These are phyloP conservation scores for Pythium oligandrum DNA, from an alignment of 352 stramenopile species.

Conservation along the genomic window DNA sequence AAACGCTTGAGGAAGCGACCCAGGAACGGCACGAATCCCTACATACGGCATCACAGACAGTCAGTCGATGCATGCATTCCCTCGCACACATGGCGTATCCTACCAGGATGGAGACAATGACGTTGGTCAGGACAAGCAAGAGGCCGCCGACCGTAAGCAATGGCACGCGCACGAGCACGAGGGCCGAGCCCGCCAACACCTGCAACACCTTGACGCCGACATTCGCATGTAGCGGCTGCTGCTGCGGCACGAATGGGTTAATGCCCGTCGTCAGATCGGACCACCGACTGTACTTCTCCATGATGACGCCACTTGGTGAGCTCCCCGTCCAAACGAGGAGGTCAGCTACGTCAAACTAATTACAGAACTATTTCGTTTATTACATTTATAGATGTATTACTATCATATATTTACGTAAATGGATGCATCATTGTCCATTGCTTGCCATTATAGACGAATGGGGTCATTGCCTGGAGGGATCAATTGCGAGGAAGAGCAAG, in stretches of 20 bases:
- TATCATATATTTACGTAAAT: too few relatives aligned
- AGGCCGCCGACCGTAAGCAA: conserved; percentile 37
- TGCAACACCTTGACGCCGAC: conserved; percentile 37
- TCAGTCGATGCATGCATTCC: not conserved
- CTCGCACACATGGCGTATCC: not conserved
- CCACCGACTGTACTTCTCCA: conserved; percentile 88
- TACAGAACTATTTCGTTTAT: too few relatives aligned
- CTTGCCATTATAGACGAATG: too few relatives aligned
- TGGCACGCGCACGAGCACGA: conserved; percentile 48
- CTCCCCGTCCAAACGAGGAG: not conserved
- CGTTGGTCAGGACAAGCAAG: conserved; percentile 40
- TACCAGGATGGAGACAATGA: conserved; percentile 49
- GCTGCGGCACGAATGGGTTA: conserved; percentile 83
- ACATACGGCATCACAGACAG: not conserved
- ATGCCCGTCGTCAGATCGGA: conserved; percentile 81
- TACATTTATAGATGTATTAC: too few relatives aligned
- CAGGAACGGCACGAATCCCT: conserved; percentile 57
- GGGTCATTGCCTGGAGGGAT: too few relatives aligned
- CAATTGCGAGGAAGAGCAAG: too few relatives aligned
- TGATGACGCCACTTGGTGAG: conserved; percentile 10
- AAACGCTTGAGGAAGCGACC: conserved; percentile 63
- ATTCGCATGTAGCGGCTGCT: conserved; percentile 44
- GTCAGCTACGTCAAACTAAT: not conserved
- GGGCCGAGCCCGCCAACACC: conserved; percentile 32
- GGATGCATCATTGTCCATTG: too few relatives aligned